Percentiles rank a stretch among this genome's conserved stretches.
Evolutionary conservation across 2,329 filamentous ascomycete genomes (phyloP).

Genomic region (Sphaerulina populicola): DNA sequence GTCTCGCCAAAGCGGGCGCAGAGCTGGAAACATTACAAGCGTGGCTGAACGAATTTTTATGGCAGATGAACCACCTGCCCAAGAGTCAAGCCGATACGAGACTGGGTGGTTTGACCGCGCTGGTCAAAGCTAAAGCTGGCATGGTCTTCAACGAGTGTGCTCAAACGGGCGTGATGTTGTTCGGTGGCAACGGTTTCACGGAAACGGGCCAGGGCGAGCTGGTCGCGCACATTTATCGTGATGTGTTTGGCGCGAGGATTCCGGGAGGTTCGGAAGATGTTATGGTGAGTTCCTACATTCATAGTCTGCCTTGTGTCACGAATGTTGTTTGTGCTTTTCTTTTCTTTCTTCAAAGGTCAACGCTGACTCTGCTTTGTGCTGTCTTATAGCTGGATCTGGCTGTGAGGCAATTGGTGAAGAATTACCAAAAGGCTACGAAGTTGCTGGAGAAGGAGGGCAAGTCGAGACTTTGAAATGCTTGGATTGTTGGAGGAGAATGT

Average conservation of each 20-base stretch:
- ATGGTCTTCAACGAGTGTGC: conserved; percentile 64
- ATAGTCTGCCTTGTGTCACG: neutral
- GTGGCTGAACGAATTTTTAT: conserved; percentile 62
- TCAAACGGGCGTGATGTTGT: conserved; percentile 58
- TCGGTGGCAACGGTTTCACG: conserved; percentile 63
- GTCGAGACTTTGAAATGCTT: conserved; percentile 37
- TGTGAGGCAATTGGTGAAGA: conserved; percentile 60
- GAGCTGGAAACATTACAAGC: conserved; percentile 60
- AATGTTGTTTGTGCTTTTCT: no score
- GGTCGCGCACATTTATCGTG: conserved; percentile 51
- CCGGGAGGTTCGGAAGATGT: conserved; percentile 62
- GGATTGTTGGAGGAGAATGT: neutral
- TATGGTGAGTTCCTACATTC: conserved; percentile 33
- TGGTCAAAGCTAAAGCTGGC: conserved; percentile 64
- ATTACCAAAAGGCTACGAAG: conserved; percentile 52
- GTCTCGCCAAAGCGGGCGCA: conserved; percentile 59
- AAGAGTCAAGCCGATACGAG: conserved; percentile 51
- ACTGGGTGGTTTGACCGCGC: conserved; percentile 60
- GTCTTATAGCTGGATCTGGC: conserved; percentile 48
- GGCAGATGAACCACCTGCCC: conserved; percentile 54
- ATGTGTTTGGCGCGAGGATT: conserved; percentile 17
- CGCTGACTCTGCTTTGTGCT: neutral
- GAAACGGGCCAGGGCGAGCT: conserved; percentile 60
- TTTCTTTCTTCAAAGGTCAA: neutral
- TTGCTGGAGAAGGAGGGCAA: conserved; percentile 38